Evolutionary conservation across 139 green algal genomes (phyloP).

Genomic region (Chlamydomonas eustigma): DNA sequence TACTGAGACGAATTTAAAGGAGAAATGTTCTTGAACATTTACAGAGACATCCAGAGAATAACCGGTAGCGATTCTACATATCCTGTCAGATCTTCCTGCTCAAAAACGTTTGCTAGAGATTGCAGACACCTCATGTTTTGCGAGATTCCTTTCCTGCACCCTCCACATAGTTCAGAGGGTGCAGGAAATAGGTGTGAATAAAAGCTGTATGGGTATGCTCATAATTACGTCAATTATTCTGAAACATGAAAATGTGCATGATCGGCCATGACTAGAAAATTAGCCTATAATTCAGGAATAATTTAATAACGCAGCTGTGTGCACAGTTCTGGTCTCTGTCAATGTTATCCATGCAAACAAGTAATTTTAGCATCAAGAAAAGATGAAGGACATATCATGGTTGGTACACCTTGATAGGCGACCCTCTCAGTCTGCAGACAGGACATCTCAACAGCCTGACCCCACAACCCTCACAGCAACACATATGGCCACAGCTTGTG

Average conservation of each 20-base stretch:
- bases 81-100: too few species aligned
- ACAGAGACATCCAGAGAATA: too few species aligned
- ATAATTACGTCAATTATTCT: not conserved
- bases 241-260: not conserved
- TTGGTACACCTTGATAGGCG: constrained; percentile 21
- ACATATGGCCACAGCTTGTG: constrained; percentile 29
- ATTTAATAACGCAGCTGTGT: not conserved
- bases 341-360: not conserved
- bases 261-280: too few species aligned
- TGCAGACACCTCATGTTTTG: too few species aligned
- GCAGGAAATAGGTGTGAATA: too few species aligned
- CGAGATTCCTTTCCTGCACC: too few species aligned
- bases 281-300: not conserved
- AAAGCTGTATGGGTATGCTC: not conserved
- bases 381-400: constrained; percentile 3
- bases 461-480: constrained; percentile 20
- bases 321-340: not conserved
- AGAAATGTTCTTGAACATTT: too few species aligned
- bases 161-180: too few species aligned
- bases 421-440: constrained; percentile 21
- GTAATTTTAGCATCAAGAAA: not conserved
- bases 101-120: too few species aligned
- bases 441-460: constrained; percentile 20
- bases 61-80: too few species aligned
- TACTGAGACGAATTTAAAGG: too few species aligned